A percentile compares a stretch with the other conserved stretches of the same genome.
Conservation (phyloP, 1,284 basidiomycete genomes). For the Malassezia furfur region DNA sequence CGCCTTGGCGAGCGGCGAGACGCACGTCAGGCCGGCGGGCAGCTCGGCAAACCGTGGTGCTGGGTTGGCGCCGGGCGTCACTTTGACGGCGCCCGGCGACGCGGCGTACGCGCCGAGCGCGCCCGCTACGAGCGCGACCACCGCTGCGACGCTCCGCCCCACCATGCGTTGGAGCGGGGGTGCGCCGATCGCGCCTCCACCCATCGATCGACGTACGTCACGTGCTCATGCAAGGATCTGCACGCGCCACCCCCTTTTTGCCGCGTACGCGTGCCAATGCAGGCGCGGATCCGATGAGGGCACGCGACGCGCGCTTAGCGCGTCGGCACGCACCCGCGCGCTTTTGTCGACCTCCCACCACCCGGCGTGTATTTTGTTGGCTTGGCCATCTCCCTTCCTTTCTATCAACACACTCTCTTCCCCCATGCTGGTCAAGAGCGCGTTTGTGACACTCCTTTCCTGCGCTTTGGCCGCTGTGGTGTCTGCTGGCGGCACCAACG, state of each 20-base stretch:
- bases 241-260: background rate
- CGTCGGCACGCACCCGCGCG: too few species aligned
- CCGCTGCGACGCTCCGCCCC: too few species aligned
- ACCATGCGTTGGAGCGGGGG: background rate
- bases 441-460: background rate
- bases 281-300: too few species aligned
- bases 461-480: background rate
- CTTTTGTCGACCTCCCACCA: too few species aligned
- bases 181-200: background rate
- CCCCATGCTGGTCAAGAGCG: background rate
- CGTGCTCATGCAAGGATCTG: background rate
- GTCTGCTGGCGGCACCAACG: conserved; percentile 1
- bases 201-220: too few species aligned
- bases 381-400: too few species aligned
- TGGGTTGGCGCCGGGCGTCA: background rate
- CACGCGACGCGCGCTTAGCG: background rate
- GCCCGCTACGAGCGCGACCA: background rate
- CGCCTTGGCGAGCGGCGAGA: background rate
- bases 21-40: background rate
- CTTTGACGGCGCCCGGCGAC: background rate
- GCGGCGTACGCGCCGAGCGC: background rate
- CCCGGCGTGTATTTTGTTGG: too few species aligned
- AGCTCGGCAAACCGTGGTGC: background rate
- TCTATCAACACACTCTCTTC: too few species aligned
- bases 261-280: background rate